Percentiles rank a stretch among this genome's conserved stretches.
Conservation (phyloP, 495 filamentous ascomycete genomes). For the Penicillium psychrofluorescens region DNA sequence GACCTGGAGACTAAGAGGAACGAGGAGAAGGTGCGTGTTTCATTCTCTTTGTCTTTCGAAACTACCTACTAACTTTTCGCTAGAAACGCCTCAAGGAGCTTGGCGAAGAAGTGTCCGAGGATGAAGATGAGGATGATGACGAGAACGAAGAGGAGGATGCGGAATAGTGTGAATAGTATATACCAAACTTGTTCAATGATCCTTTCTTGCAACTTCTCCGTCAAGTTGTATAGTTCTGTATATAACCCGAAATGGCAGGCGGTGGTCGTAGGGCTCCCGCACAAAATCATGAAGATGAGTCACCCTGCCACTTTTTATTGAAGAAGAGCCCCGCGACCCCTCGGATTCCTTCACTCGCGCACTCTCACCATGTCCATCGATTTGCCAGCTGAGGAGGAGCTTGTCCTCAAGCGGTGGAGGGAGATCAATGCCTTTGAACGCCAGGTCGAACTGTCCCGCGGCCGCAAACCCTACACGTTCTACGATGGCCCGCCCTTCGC, state of each 20-base stretch:
- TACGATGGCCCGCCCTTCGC: conserved; percentile 57
- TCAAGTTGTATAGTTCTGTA: not conserved
- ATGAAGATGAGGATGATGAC: conserved; percentile 64
- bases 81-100: conserved; percentile 67
- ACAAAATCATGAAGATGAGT: conserved; percentile 26
- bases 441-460: conserved; percentile 67
- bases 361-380: conserved; percentile 67
- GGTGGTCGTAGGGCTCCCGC: not conserved
- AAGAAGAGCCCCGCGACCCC: not conserved
- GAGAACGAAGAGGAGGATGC: conserved; percentile 56
- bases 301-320: conserved; percentile 19
- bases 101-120: conserved; percentile 70
- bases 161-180: conserved; percentile 23
- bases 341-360: not conserved
- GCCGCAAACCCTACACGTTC: conserved; percentile 64
- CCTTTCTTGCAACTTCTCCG: too few relatives aligned
- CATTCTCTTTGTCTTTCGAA: not conserved
- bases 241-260: conserved; percentile 1
- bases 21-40: conserved; percentile 64
- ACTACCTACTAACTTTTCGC: conserved; percentile 15
- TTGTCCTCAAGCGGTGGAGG: conserved; percentile 71
- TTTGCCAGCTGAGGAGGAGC: conserved; percentile 87
- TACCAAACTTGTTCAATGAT: too few relatives aligned
- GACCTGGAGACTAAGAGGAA: conserved; percentile 80
- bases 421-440: conserved; percentile 83